These are phyloP conservation scores for Coemansia sp. DNA, from an alignment of 192 early-diverging fungal species.

Conservation along the genomic window DNA sequence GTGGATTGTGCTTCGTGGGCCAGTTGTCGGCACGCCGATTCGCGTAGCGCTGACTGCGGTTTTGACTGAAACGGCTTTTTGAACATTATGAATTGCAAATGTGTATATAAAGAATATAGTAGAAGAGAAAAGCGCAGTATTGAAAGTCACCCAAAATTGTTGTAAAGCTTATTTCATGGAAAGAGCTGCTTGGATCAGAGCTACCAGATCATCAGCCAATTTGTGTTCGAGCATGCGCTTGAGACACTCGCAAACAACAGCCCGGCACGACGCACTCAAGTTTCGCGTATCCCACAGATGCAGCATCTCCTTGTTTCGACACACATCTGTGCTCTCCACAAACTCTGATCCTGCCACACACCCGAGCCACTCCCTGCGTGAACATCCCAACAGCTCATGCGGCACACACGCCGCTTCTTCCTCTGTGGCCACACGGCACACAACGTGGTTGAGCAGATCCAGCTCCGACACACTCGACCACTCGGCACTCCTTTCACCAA, in stretches of 20 bases:
- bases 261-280: background rate
- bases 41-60: constrained; percentile 64
- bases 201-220: background rate
- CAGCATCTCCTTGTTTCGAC: background rate
- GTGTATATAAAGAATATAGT: constrained; percentile 3
- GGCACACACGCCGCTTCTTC: background rate
- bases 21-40: constrained; percentile 67
- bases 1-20: constrained; percentile 59
- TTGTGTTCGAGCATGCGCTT: background rate
- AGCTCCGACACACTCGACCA: background rate
- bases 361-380: background rate
- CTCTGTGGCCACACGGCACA: constrained; percentile 20
- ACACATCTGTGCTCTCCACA: background rate
- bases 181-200: background rate
- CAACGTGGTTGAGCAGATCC: constrained; percentile 24
- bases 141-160: background rate
- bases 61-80: constrained; percentile 75
- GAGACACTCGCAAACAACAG: background rate
- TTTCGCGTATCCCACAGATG: background rate
- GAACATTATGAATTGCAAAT: constrained; percentile 57
- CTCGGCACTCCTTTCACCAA: background rate
- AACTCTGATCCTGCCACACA: background rate
- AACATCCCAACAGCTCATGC: background rate
- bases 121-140: constrained; percentile 9
- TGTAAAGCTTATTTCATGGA: background rate